Base-by-base conservation (phyloP, 1,284 basidiomycete genomes). In the Coriolopsis trogii region DNA sequence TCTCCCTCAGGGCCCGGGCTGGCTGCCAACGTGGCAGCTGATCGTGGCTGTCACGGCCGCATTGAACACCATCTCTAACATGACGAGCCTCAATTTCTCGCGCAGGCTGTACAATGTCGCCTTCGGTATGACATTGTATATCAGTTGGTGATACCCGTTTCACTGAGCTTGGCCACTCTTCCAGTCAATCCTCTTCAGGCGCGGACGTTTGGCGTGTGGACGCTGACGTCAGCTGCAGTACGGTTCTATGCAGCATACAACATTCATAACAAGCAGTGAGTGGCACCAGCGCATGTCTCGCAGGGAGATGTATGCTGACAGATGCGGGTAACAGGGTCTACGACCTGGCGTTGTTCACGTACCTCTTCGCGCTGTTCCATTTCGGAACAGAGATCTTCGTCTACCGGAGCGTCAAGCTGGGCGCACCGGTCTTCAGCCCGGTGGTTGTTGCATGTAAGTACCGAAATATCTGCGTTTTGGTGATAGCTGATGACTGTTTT, bases 141-240 rank as follows among this genome's bases (percentile, higher is more conserved):
- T 12, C 15, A 23, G 6, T 13, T n/a, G n/a, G n/a, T n/a, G n/a
- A n/a, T n/a, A n/a, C n/a, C n/a, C n/a, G n/a, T n/a, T n/a, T n/a
- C n/a, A n/a, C n/a, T n/a, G n/a, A n/a, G n/a, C n/a, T n/a, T n/a
- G n/a, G n/a, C 52, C 30, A 43, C 26, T 53, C 9, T 16, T 34
- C 29, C 69, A 95, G 95, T 97, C 18, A 94, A 89, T 8, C 73
- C 79, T 13, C 78, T 98, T 13, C 91, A 95, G 56, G 89, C 91
- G 26, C 82, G 95, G 36, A 90, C 93, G 1, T 96, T 96, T 67
- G 93, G 81, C 2, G 78, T 84, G 1, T 98, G 95, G 94, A 96
- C 94, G 0, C 71, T 94, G 47, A 87, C 89, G 16, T 85, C 92
- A 4, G 91, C 90, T 13, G 73, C 89, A 23, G 82, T 97, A 41